These are phyloP conservation scores for Endocalyx cinctus DNA, from an alignment of 2,329 filamentous ascomycete species.

Conservation along the genomic window DNA sequence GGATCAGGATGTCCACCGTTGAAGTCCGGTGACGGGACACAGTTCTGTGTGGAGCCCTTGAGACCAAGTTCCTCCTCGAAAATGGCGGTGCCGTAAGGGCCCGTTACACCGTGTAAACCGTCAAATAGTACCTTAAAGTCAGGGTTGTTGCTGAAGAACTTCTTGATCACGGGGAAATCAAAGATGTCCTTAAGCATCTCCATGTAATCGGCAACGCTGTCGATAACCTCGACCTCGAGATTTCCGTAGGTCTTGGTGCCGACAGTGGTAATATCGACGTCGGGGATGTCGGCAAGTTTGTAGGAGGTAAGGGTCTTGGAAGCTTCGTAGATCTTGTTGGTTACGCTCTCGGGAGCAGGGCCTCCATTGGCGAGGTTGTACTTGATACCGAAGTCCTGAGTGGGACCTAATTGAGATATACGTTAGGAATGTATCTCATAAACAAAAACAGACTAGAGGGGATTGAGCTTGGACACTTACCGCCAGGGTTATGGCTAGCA, in stretches of 20 bases:
- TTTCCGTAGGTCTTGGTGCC: conserved; percentile 79
- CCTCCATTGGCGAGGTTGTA: conserved; percentile 98
- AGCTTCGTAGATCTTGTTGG: conserved; percentile 93
- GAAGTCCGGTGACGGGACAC: conserved; percentile 87
- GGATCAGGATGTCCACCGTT: conserved; percentile 96
- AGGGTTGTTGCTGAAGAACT: conserved; percentile 79
- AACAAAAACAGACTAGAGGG: not conserved
- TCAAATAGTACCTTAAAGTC: conserved; percentile 98
- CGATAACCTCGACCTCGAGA: conserved; percentile 91
- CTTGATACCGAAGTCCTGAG: conserved; percentile 98
- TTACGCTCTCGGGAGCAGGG: conserved; percentile 91
- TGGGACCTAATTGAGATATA: conserved; percentile 58
- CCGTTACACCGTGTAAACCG: conserved; percentile 89
- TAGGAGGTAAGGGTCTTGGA: conserved; percentile 88
- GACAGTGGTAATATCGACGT: conserved; percentile 78
- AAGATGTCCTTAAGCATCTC: conserved; percentile 98
- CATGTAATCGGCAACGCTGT: conserved; percentile 88
- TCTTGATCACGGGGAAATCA: conserved; percentile 93
- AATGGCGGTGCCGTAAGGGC: conserved; percentile 90
- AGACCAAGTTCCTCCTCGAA: conserved; percentile 92
- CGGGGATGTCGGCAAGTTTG: conserved; percentile 83
- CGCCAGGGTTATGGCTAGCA: conserved; percentile 96
- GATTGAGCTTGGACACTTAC: conserved; percentile 44
- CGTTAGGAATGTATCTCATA: conserved; percentile 3
- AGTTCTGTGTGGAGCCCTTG: conserved; percentile 78